phyloP scores from a whole-genome alignment of 2,329 filamentous ascomycete species.

The Dactylella cylindrospora region DNA sequence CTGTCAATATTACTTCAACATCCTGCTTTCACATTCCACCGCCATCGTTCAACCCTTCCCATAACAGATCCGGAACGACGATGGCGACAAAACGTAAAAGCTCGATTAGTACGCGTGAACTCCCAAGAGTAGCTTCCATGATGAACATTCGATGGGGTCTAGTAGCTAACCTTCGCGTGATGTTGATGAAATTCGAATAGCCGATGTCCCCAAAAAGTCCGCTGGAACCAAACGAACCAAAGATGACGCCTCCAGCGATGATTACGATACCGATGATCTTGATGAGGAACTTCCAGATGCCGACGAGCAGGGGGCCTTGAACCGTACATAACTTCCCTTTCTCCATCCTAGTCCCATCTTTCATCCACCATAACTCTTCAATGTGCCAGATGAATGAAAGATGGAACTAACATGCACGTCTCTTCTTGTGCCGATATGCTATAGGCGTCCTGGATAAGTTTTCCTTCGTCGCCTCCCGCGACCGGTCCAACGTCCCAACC shows the following conservation, averaged over 20 bases:
- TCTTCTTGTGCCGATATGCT: too few relatives aligned
- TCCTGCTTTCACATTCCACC: conserved; percentile 6
- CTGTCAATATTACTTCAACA: conserved; percentile 6
- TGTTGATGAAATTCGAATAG: conserved; percentile 26
- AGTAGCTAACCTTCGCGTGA: conserved; percentile 9
- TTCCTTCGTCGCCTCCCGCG: conserved; percentile 58
- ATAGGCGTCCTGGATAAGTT: conserved; percentile 52
- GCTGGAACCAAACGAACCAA: conserved; percentile 32
- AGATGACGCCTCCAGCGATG: conserved; percentile 24
- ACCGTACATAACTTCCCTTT: conserved; percentile 34
- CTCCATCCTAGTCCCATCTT: too few relatives aligned
- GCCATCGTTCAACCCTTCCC: conserved; percentile 12
- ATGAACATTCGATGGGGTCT: not conserved
- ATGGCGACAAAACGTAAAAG: conserved; percentile 44
- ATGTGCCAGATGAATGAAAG: not conserved
- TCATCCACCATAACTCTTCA: not conserved
- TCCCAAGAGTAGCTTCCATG: too few relatives aligned
- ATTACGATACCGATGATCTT: conserved; percentile 24
- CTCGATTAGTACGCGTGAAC: conserved; percentile 37
- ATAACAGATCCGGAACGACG: conserved; percentile 17
- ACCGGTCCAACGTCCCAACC: conserved; percentile 54
- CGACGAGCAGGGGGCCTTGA: conserved; percentile 35
- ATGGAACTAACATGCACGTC: conserved; percentile 1
- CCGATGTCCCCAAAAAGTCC: conserved; percentile 28
- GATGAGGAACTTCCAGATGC: conserved; percentile 31